Evolutionary conservation across 2,329 filamentous ascomycete species (phyloP).

Genomic region (Aspergillus versicolor): DNA sequence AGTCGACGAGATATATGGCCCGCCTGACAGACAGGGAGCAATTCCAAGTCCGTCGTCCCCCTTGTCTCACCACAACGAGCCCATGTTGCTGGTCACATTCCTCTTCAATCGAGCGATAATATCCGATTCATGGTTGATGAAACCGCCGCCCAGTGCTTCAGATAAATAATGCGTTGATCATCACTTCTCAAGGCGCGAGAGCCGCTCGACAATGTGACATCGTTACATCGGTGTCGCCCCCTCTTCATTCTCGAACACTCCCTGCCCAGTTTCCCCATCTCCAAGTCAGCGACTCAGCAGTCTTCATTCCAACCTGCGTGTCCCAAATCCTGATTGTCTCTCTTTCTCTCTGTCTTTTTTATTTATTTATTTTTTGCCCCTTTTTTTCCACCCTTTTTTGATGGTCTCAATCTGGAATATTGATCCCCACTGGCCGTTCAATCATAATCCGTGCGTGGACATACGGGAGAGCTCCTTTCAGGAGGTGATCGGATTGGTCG

Average conservation of each 20-base stretch:
- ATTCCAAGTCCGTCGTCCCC: background rate
- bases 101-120: background rate
- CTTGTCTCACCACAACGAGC: background rate
- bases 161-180: constrained; percentile 7
- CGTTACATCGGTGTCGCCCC: background rate
- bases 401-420: background rate
- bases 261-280: background rate
- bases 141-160: constrained; percentile 7
- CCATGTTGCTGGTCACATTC: background rate
- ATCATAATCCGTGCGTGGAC: constrained; percentile 5
- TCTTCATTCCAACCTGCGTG: background rate
- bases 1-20: background rate
- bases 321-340: background rate
- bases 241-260: background rate
- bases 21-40: background rate
- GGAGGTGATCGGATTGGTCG: background rate
- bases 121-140: background rate
- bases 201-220: background rate
- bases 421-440: background rate
- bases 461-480: constrained; percentile 2
- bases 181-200: background rate
- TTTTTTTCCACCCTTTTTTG: background rate
- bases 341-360: too few relatives aligned
- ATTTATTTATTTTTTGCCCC: too few relatives aligned
- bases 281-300: background rate